Conservation (phyloP, 345 rosid genomes). For the Raphanus raphanistrum region DNA sequence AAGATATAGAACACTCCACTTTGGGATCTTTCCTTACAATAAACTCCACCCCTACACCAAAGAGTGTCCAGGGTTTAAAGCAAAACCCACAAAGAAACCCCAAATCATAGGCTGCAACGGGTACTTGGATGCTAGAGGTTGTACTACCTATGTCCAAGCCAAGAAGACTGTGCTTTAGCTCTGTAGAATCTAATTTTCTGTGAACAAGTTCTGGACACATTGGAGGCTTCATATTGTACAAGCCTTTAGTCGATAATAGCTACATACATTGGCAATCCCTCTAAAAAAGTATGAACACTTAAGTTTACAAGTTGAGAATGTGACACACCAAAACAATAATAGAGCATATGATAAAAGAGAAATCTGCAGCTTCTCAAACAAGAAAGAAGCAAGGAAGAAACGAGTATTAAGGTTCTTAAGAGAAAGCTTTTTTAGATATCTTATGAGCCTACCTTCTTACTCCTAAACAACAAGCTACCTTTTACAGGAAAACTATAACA, state of each 20-base stretch:
- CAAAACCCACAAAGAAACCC: slow-evolving; percentile 7
- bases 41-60: slow-evolving; percentile 49
- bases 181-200: slow-evolving; percentile 71
- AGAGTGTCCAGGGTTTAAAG: slow-evolving; percentile 12
- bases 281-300: neutral
- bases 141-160: slow-evolving; percentile 78
- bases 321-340: neutral
- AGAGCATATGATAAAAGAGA: neutral
- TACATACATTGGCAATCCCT: slow-evolving; percentile 69
- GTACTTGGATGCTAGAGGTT: neutral
- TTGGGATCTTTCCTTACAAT: slow-evolving; percentile 60
- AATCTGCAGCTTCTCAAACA: too few species aligned
- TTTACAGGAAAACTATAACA: too few species aligned
- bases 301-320: neutral
- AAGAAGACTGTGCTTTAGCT: slow-evolving; percentile 64
- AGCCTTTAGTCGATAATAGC: neutral
- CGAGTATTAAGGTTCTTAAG: too few species aligned
- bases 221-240: neutral
- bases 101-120: neutral
- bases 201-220: too few species aligned
- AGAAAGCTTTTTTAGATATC: too few species aligned
- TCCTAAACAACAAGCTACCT: too few species aligned
- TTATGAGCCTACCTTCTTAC: too few species aligned
- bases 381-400: too few species aligned
- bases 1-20: slow-evolving; percentile 19